These are phyloP conservation scores for Mycena metata DNA, from an alignment of 768 basidiomycete genomes.

Conservation along the genomic window DNA sequence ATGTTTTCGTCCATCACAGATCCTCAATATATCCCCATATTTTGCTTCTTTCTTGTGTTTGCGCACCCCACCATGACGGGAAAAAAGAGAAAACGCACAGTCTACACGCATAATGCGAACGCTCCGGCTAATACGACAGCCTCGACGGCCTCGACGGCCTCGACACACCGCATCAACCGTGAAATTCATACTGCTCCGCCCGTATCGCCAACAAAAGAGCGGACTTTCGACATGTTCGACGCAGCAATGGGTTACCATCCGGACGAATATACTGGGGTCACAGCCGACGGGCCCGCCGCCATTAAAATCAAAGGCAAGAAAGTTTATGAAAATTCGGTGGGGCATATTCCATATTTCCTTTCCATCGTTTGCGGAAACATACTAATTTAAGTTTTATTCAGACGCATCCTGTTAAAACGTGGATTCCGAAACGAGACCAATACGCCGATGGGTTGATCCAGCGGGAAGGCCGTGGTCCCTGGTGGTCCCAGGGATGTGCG, in stretches of 20 bases:
- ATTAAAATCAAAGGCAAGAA: background rate
- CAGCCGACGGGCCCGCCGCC: background rate
- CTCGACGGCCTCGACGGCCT: background rate
- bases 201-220: background rate
- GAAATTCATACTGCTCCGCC: background rate
- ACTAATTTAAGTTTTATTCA: too few relatives aligned
- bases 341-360: too few relatives aligned
- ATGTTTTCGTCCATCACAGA: background rate
- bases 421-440: constrained; percentile 6
- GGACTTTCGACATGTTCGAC: background rate
- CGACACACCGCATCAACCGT: too few relatives aligned
- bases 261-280: background rate
- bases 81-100: background rate
- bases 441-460: constrained; percentile 34
- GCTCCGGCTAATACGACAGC: background rate
- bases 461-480: constrained; percentile 37
- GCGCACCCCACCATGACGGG: too few relatives aligned
- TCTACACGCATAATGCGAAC: background rate
- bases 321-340: background rate
- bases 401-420: background rate
- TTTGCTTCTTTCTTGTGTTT: too few relatives aligned
- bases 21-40: background rate
- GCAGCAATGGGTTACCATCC: background rate
- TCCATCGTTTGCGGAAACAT: too few relatives aligned
- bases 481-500: constrained; percentile 16